Evolutionary conservation across 495 filamentous ascomycete genomes (phyloP).

Genomic region (Penicillium crystallinum): DNA sequence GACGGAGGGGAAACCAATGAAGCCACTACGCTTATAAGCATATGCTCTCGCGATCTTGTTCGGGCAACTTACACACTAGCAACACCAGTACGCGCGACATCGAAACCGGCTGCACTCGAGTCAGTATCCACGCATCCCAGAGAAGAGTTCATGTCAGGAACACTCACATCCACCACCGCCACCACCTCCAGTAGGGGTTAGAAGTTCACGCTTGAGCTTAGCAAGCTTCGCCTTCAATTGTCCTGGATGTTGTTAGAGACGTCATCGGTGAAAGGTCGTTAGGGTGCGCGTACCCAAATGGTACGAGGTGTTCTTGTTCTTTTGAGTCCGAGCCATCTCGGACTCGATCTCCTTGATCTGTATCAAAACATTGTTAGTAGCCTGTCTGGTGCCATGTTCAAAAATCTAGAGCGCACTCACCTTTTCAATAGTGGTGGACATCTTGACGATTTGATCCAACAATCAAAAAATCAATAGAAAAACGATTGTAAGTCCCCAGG

Average conservation of each 20-base stretch:
- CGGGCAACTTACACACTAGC: slow-evolving; percentile 75
- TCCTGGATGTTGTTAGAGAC: slow-evolving; percentile 45
- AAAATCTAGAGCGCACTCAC: slow-evolving; percentile 41
- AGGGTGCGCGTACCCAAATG: slow-evolving; percentile 51
- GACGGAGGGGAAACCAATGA: slow-evolving; percentile 86
- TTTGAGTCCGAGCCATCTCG: slow-evolving; percentile 97
- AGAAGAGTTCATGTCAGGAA: not conserved
- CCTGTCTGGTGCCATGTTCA: slow-evolving; percentile 8
- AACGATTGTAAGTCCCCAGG: not conserved
- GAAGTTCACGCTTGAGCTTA: slow-evolving; percentile 91
- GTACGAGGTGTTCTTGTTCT: slow-evolving; percentile 96
- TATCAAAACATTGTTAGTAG: slow-evolving; percentile 24
- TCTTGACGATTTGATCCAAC: slow-evolving; percentile 46
- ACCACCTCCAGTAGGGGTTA: slow-evolving; percentile 77
- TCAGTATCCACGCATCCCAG: slow-evolving; percentile 20
- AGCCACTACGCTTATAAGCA: slow-evolving; percentile 33
- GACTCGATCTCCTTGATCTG: slow-evolving; percentile 98
- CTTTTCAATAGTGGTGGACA: slow-evolving; percentile 97
- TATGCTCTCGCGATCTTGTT: not conserved
- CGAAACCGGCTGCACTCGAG: slow-evolving; percentile 67
- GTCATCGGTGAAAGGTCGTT: slow-evolving; percentile 1
- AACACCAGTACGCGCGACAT: slow-evolving; percentile 96
- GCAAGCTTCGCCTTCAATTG: slow-evolving; percentile 98
- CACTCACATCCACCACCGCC: slow-evolving; percentile 67
- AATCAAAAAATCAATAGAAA: slow-evolving; percentile 7